Conservation (phyloP, 345 rosid genomes). For the Cochlearia excelsa region DNA sequence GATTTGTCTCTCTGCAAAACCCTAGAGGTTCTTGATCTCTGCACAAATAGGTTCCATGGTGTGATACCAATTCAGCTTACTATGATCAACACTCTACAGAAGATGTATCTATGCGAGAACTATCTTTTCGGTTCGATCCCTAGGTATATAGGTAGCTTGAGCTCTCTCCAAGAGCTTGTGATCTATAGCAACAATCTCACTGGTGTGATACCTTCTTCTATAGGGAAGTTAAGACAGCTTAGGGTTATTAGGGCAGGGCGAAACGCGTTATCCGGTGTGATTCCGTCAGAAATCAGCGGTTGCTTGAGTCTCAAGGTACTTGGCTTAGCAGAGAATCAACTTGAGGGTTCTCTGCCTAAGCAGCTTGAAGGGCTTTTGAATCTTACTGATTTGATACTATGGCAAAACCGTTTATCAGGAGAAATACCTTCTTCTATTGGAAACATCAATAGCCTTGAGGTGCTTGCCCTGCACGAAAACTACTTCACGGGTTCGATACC, state of each 20-base stretch:
- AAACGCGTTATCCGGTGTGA: conserved; percentile 61
- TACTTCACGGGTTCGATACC: conserved; percentile 59
- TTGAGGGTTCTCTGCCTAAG: conserved; percentile 65
- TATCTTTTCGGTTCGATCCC: conserved; percentile 59
- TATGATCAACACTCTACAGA: conserved; percentile 42
- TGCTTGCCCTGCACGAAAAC: conserved; percentile 76
- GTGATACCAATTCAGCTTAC: conserved; percentile 53
- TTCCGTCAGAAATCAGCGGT: conserved; percentile 65
- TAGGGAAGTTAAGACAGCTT: conserved; percentile 50
- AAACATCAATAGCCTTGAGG: conserved; percentile 52
- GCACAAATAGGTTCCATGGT: conserved; percentile 73
- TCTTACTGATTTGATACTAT: conserved; percentile 60
- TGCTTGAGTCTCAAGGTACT: conserved; percentile 64
- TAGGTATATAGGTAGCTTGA: conserved; percentile 47
- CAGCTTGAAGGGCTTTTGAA: conserved; percentile 55
- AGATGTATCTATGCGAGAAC: conserved; percentile 54
- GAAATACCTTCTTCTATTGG: conserved; percentile 62
- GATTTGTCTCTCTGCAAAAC: conserved; percentile 43
- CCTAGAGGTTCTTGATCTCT: conserved; percentile 55
- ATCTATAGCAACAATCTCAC: conserved; percentile 71
- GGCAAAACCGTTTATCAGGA: conserved; percentile 69
- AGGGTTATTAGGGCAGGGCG: conserved; percentile 63
- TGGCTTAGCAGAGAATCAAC: conserved; percentile 74
- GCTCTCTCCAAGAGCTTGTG: conserved; percentile 58
- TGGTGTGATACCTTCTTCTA: conserved; percentile 55